Base-by-base conservation (phyloP, 2,329 filamentous ascomycete genomes). In the Zymoseptoria tritici region DNA sequence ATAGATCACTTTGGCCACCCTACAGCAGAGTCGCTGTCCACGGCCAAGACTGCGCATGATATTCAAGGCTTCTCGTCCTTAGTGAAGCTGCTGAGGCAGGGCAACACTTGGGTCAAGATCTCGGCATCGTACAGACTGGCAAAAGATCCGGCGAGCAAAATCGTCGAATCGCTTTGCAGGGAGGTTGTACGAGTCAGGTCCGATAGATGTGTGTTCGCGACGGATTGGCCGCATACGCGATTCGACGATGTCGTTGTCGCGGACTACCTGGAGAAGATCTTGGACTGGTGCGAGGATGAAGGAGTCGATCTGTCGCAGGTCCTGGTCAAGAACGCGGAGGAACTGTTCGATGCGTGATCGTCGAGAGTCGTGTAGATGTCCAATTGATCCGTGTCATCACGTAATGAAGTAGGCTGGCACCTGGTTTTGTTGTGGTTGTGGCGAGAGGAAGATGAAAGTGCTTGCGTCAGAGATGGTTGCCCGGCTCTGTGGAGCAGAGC, bases 161-260 rank as follows among this genome's bases (percentile, higher is more conserved):
- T 66, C n/a, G 60, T 83, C 3, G 77, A 81, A 56, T 75, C 76
- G 1, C 71, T 86, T 49, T 78, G 77, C 8, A 72, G 69, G 13
- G 79, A 84, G 64, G 70, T 85, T 7, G 64, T 85, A 36, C 69
- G 70, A 3, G 70, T 77, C 4, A 79, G 76, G 9, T 75, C 75
- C 2, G 70, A 76, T 19, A 74, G 78, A 16, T 74, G 83, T 9
- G 78, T 86, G 0, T 86, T 84, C 69, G 83, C 82, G 1, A 84
- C 82, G 0, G 84, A 86, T 66, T 86, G 84, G 84, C 84, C 84
- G 20, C 83, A 86, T 69, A 87, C 85, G 2, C 75, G 84, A 11
- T 86, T 82, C 60, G 80, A 84, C 21, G 79, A 79, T 2, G 64
- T 84, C 2, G 79, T 86, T 66, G 81, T 85, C 21, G 74, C 70